phyloP scores from a whole-genome alignment of 345 rosid species.

The Streptanthus diversifolius region DNA sequence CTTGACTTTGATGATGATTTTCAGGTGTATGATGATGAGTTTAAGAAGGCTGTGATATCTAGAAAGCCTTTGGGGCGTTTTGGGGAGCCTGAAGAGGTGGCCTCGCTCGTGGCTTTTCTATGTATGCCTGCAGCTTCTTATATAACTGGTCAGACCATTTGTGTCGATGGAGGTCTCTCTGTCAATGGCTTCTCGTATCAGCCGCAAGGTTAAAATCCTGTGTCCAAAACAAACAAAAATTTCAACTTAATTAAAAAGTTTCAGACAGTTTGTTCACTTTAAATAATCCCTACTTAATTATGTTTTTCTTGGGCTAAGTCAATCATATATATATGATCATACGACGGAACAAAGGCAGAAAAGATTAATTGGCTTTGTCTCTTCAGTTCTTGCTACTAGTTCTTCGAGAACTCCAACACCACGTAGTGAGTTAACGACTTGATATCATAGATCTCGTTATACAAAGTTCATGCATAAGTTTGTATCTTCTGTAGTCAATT shows the following conservation, averaged over 20 bases:
- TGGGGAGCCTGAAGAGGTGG: constrained; percentile 52
- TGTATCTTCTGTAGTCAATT: background rate
- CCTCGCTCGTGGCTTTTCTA: constrained; percentile 49
- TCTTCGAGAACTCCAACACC: too few relatives aligned
- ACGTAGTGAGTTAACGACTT: too few relatives aligned
- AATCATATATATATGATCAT: constrained; percentile 19
- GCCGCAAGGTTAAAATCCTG: constrained; percentile 7
- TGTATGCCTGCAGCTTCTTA: constrained; percentile 66
- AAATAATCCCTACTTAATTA: background rate
- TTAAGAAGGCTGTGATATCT: constrained; percentile 19
- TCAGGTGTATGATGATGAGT: constrained; percentile 28
- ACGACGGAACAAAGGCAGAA: background rate
- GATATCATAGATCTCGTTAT: background rate
- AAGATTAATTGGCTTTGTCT: too few relatives aligned
- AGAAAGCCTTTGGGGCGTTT: constrained; percentile 48
- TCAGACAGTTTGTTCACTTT: background rate
- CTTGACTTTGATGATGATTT: constrained; percentile 1
- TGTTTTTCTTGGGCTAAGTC: background rate
- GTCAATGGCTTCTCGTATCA: constrained; percentile 42
- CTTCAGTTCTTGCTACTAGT: too few relatives aligned
- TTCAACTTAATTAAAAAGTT: background rate
- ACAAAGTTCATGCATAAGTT: background rate
- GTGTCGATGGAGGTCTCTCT: constrained; percentile 53
- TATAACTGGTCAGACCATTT: constrained; percentile 57
- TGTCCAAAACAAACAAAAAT: background rate